A percentile compares a stretch with the other conserved stretches of the same genome.
Conservation (phyloP, 768 basidiomycete genomes). For the Termitomyces sp. region DNA sequence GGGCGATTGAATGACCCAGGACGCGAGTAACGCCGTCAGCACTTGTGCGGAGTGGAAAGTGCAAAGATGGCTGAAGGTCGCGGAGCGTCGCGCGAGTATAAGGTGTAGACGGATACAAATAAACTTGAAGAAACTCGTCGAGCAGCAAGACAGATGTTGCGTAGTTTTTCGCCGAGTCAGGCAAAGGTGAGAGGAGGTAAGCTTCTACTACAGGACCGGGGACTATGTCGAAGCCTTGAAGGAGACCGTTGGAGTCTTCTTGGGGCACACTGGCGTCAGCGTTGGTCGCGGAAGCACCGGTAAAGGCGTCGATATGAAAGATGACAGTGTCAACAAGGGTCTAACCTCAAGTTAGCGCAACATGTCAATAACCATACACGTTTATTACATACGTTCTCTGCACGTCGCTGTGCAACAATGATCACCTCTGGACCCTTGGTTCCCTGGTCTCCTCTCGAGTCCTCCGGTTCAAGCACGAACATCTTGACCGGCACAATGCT, state of each 20-base stretch:
- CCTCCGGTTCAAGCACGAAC: conserved; percentile 46
- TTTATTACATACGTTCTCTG: conserved; percentile 50
- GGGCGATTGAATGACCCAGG: conserved; percentile 26
- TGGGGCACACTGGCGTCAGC: conserved; percentile 9
- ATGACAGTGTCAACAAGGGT: conserved; percentile 63
- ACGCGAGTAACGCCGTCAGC: conserved; percentile 27
- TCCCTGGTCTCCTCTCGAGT: conserved; percentile 21
- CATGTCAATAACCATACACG: background rate
- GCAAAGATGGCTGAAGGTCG: conserved; percentile 36
- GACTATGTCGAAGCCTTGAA: conserved; percentile 60
- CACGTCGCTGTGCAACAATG: conserved; percentile 54
- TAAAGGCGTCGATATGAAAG: conserved; percentile 76
- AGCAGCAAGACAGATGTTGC: conserved; percentile 57
- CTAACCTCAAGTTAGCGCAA: conserved; percentile 25
- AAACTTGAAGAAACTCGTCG: conserved; percentile 71
- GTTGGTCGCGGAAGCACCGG: conserved; percentile 49
- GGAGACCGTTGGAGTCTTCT: conserved; percentile 27
- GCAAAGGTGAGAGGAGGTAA: conserved; percentile 30
- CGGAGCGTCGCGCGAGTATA: conserved; percentile 38
- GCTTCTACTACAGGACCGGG: conserved; percentile 54
- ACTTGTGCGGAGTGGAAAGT: conserved; percentile 52
- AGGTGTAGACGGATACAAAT: conserved; percentile 62
- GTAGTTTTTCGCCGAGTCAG: conserved; percentile 26
- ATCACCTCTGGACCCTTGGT: conserved; percentile 49
- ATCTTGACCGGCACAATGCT: conserved; percentile 54